A percentile compares a stretch with the other conserved stretches of the same genome.
Evolutionary conservation across 2,329 filamentous ascomycete genomes (phyloP).

Genomic region (Cytospora paraplurivora): DNA sequence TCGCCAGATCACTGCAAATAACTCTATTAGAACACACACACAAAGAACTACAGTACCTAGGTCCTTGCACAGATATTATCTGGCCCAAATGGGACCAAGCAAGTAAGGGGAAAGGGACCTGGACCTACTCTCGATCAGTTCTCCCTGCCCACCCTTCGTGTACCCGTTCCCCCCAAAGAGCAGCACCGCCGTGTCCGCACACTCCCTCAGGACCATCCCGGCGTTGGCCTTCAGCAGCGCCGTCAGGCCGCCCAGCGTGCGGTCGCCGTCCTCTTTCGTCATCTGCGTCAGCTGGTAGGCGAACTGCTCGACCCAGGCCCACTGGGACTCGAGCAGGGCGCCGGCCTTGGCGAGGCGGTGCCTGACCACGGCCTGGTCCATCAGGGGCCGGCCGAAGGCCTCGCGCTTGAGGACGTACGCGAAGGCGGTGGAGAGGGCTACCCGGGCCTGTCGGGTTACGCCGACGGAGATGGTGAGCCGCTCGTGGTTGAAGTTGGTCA

Average conservation of each 20-base stretch:
- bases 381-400: slow-evolving; percentile 53
- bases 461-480: slow-evolving; percentile 67
- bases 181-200: slow-evolving; percentile 67
- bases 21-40: neutral
- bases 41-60: neutral
- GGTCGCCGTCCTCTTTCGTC: slow-evolving; percentile 59
- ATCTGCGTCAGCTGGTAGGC: slow-evolving; percentile 69
- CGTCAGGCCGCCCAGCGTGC: slow-evolving; percentile 70
- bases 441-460: slow-evolving; percentile 59
- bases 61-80: neutral
- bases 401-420: slow-evolving; percentile 43
- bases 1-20: slow-evolving; percentile 56
- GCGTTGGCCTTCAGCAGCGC: slow-evolving; percentile 73
- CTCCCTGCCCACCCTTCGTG: slow-evolving; percentile 69
- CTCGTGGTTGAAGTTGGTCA: slow-evolving; percentile 83
- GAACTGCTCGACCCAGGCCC: slow-evolving; percentile 73
- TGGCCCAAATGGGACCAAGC: too few relatives aligned
- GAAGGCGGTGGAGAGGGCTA: slow-evolving; percentile 42
- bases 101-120: neutral
- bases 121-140: slow-evolving; percentile 67
- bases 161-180: slow-evolving; percentile 76
- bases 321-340: slow-evolving; percentile 68
- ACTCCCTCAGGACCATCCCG: slow-evolving; percentile 71
- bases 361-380: slow-evolving; percentile 74
- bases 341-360: slow-evolving; percentile 73